Conservation (phyloP, 352 stramenopile species). For the Phytophthora melonis region DNA sequence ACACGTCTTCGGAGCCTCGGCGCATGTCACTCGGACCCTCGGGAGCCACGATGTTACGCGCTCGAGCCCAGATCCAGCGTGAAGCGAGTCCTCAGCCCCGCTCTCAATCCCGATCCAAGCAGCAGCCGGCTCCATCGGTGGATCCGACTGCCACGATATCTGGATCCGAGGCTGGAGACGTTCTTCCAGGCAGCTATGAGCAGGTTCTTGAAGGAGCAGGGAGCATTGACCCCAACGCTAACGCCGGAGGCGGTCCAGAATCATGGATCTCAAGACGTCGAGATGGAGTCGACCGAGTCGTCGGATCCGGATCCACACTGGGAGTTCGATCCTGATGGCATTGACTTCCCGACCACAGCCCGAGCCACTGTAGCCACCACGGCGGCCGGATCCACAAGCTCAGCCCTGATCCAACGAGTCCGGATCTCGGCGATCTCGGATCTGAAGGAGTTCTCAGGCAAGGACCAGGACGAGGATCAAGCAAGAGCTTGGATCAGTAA, state of each 20-base stretch:
- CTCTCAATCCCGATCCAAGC: too few species aligned
- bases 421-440: conserved; percentile 11
- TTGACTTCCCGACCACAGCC: not conserved
- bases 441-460: conserved; percentile 11
- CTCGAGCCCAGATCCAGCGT: too few species aligned
- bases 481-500: not conserved
- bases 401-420: not conserved
- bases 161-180: not conserved
- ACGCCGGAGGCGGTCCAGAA: not conserved
- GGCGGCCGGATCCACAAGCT: not conserved
- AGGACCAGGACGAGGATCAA: not conserved
- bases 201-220: not conserved
- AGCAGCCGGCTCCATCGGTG: not conserved
- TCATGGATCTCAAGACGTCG: too few species aligned
- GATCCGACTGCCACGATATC: not conserved
- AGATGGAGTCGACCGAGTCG: too few species aligned
- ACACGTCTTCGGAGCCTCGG: not conserved
- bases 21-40: not conserved
- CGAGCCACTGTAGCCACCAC: not conserved
- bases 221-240: too few species aligned
- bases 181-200: not conserved
- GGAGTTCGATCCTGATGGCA: not conserved
- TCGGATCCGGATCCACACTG: not conserved
- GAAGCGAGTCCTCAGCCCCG: too few species aligned
- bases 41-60: not conserved